Evolutionary conservation across 345 rosid species (phyloP).

Genomic region (Balakata baccata): DNA sequence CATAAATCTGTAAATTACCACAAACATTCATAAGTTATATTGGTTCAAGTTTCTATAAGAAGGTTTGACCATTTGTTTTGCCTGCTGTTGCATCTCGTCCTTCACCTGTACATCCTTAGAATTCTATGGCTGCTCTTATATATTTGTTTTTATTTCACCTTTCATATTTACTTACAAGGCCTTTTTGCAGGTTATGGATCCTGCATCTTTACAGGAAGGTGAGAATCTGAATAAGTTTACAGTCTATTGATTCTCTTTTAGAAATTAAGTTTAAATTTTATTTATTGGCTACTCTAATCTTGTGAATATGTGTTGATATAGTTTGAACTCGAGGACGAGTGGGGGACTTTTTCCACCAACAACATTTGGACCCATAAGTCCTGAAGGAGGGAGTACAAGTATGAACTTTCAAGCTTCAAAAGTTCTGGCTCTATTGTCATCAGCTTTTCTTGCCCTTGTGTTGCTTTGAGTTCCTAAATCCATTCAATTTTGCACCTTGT

Average conservation of each 20-base stretch:
- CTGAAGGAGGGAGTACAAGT: slow-evolving; percentile 39
- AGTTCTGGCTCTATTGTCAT: slow-evolving; percentile 27
- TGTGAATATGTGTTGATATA: slow-evolving; percentile 30
- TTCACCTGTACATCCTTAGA: not conserved
- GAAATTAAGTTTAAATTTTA: not conserved
- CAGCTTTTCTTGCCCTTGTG: slow-evolving; percentile 34
- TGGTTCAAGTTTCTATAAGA: too few relatives aligned
- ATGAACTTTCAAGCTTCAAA: slow-evolving; percentile 27
- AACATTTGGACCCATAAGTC: slow-evolving; percentile 67
- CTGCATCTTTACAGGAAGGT: slow-evolving; percentile 82
- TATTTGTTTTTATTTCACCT: not conserved
- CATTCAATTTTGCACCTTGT: slow-evolving; percentile 14
- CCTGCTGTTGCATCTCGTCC: not conserved
- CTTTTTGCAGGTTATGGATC: slow-evolving; percentile 64
- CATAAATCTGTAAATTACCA: too few relatives aligned
- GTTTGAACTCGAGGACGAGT: slow-evolving; percentile 42
- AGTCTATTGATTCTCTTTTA: not conserved
- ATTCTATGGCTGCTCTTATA: not conserved
- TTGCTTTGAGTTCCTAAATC: slow-evolving; percentile 14
- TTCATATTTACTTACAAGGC: slow-evolving; percentile 4
- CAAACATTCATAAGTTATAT: too few relatives aligned
- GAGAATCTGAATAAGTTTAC: slow-evolving; percentile 20
- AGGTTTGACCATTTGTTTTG: not conserved
- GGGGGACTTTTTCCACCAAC: slow-evolving; percentile 41
- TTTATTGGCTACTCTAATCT: not conserved